phyloP scores from a whole-genome alignment of 768 basidiomycete species.

The Pisolithus orientalis region DNA sequence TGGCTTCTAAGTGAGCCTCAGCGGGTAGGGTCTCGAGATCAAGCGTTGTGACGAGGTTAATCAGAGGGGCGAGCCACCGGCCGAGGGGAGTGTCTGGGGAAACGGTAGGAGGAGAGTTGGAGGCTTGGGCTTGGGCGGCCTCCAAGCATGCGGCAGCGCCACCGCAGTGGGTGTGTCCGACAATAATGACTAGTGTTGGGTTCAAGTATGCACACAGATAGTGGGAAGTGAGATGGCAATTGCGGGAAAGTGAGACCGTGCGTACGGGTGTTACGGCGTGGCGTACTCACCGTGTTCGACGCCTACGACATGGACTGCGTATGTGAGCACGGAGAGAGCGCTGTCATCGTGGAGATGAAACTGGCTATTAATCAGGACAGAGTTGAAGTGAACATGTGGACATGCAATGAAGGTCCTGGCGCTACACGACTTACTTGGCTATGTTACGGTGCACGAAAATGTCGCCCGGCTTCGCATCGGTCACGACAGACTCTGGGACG shows the following conservation, averaged over 20 bases:
- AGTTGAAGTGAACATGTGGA: slow-evolving; percentile 1
- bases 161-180: slow-evolving; percentile 81
- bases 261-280: too few relatives aligned
- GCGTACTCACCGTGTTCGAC: slow-evolving; percentile 66
- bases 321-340: slow-evolving; percentile 65
- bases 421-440: slow-evolving; percentile 57
- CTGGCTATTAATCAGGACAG: slow-evolving; percentile 41
- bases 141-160: slow-evolving; percentile 56
- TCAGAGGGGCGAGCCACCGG: slow-evolving; percentile 70
- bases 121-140: slow-evolving; percentile 31
- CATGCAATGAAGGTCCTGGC: neutral
- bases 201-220: slow-evolving; percentile 2
- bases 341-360: slow-evolving; percentile 67
- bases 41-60: slow-evolving; percentile 39
- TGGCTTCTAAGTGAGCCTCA: slow-evolving; percentile 34
- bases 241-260: slow-evolving; percentile 4
- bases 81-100: slow-evolving; percentile 45
- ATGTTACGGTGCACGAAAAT: slow-evolving; percentile 88
- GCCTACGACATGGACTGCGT: slow-evolving; percentile 63
- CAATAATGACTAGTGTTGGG: slow-evolving; percentile 57
- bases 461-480: slow-evolving; percentile 71
- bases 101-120: slow-evolving; percentile 3
- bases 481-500: slow-evolving; percentile 77
- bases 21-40: slow-evolving; percentile 32
- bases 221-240: slow-evolving; percentile 12